Evolutionary conservation across 164 flowering plant genomes (phyloP), one percentile per base, ranked within the genome.

Genomic region (Vitis rotundifolia): DNA sequence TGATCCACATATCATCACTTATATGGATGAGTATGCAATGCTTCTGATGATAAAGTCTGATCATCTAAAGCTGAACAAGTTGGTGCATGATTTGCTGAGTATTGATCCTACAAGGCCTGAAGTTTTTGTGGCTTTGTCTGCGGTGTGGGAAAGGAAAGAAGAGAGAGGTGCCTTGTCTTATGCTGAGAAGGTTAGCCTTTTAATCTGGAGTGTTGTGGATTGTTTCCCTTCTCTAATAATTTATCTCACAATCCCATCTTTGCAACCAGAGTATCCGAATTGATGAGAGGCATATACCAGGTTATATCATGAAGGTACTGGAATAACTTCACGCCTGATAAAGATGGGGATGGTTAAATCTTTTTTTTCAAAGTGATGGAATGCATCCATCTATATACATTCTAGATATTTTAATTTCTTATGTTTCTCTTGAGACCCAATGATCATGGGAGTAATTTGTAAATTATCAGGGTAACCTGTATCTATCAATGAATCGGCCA

Each of bases 21-120:
- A 88, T 75, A 95, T 95, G 99, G 99, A 95, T 81, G 99, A 95
- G 83, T 95, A 91, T 87, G 99, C 99, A 16, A 89, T 95, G 93
- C 98, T 95, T 79, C 80, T 95, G 68, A 90, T 90, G 86, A 69
- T 72, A 57, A 91, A 91, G 81, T 85, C 92, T 67, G 98, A 95
- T 77, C 63, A 77, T 70, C 68, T 83, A 49, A 95, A 89, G 87
- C 81, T 95, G 60, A 91, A 85, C 84, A 93, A 86, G 82, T 78
- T 95, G 70, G 93, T 93, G 63, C 92, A 90, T 82, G 97, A 93
- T 79, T 84, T 95, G 77, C 76, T 93, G 74, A 86, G 66, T 69
- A 87, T 90, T 76, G 97, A 95, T 77, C 87, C 93, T 49, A 77
- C 91, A 55, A 84, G 88, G 74, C 88, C 97, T 73, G 99, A 95